Evolutionary conservation across 106 monocot genomes (phyloP), one percentile per base, ranked within the genome.

Genomic region (Platanthera zijinensis): DNA sequence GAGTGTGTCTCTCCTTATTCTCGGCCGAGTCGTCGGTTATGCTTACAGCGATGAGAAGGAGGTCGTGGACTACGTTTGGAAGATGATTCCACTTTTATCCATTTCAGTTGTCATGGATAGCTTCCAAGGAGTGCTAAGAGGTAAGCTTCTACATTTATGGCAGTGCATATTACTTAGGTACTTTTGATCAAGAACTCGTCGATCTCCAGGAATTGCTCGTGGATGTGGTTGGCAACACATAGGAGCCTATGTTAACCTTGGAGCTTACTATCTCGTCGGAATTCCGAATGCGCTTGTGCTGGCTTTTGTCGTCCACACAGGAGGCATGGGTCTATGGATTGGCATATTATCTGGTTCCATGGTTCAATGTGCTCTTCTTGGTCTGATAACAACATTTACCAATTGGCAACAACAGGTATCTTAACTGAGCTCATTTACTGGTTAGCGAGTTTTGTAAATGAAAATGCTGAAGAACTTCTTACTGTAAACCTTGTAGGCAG

Each of bases 351-450:
- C 63, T 74, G 93, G 96, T 15, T 76, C 90, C 46, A 54, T 73
- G 5, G 63, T 87, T 47, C 96, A 96, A 79, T 72, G 77, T 3
- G 50, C 76, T 10, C 85, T 90, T 81, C 84, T 96, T 30, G 51
- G 72, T 63, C 49, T 89, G 2, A 80, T 96, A 72, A 90, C 92
- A 57, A 10, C 46, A 32, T 89, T 90, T 84, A 92, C 88, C 54
- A 86, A 96, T 71, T 96, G 96, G 96, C 76, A 93, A 76, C 52
- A 83, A 13, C 90, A 93, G 92, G 96, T 93, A 63, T 70, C 10
- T 51, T 72, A 51, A 51, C 10, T 50, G 2, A 51, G 50, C 17
- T 72, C 21, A 50, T 72, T 51, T 51, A 39, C 39, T 39, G 39
- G 39, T 39, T 39, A 39, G 32, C 32, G 39, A 39, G 39, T 39